A percentile compares a stretch with the other conserved stretches of the same genome.
phyloP scores from a whole-genome alignment of 2,329 filamentous ascomycete species.

The Pseudogymnoascus verrucosus region DNA sequence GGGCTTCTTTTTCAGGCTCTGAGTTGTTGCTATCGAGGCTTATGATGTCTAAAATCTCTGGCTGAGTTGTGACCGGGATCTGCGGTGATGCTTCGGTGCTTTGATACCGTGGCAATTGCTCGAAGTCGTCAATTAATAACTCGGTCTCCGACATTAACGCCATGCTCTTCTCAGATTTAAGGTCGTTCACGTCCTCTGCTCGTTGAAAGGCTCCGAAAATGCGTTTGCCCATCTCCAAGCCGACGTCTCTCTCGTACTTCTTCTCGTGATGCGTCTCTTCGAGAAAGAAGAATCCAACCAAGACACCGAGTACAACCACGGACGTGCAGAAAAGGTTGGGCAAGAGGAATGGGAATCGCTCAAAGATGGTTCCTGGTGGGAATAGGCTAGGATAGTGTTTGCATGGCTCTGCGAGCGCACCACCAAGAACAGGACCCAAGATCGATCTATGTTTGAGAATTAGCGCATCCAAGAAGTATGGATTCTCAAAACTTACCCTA shows the following conservation, averaged over 20 bases:
- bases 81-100: conserved; percentile 49
- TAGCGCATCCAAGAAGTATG: conserved; percentile 9
- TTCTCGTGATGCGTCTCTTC: conserved; percentile 88
- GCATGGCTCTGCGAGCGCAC: conserved; percentile 79
- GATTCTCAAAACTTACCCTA: conserved; percentile 53
- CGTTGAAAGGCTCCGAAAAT: conserved; percentile 36
- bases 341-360: conserved; percentile 79
- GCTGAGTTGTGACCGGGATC: conserved; percentile 31
- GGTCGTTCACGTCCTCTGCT: conserved; percentile 27
- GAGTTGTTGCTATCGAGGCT: conserved; percentile 23
- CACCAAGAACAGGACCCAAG: conserved; percentile 84
- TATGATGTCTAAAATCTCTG: conserved; percentile 33
- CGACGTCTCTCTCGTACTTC: conserved; percentile 67
- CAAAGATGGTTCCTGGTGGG: conserved; percentile 66
- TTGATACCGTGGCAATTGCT: conserved; percentile 61
- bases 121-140: conserved; percentile 49
- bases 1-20: conserved; percentile 30
- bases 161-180: conserved; percentile 40
- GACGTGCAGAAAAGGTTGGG: conserved; percentile 83
- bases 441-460: conserved; percentile 56
- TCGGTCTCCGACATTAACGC: conserved; percentile 24
- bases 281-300: conserved; percentile 75
- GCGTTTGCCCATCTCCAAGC: conserved; percentile 68
- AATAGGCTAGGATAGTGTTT: conserved; percentile 73
- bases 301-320: conserved; percentile 68